Evolutionary conservation across 2,329 filamentous ascomycete species (phyloP).

Genomic region (Penicillium verrucosum): DNA sequence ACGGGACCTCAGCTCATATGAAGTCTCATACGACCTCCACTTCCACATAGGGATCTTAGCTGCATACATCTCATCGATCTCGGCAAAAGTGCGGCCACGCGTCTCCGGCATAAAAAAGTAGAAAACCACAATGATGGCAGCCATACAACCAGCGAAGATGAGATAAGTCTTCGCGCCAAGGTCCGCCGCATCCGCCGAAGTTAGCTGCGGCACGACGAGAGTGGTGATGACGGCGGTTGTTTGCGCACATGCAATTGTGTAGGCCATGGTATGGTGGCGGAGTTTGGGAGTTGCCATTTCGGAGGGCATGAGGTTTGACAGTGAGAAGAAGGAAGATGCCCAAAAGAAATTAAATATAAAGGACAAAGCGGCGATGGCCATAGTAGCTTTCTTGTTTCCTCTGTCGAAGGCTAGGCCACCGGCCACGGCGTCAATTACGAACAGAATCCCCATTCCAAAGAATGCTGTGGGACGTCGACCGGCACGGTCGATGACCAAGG

Average conservation of each 20-base stretch:
- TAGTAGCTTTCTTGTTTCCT: conserved; percentile 20
- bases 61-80: conserved; percentile 37
- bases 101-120: conserved; percentile 34
- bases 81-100: conserved; percentile 30
- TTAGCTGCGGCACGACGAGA: conserved; percentile 37
- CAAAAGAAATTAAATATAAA: conserved; percentile 42
- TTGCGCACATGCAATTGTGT: conserved; percentile 35
- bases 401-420: conserved; percentile 34
- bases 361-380: conserved; percentile 32
- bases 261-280: conserved; percentile 39
- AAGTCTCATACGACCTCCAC: conserved; percentile 31
- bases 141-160: conserved; percentile 35
- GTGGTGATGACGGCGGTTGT: conserved; percentile 41
- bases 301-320: conserved; percentile 34
- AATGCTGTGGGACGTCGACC: conserved; percentile 38
- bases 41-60: conserved; percentile 32
- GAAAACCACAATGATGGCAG: conserved; percentile 27
- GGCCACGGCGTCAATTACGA: conserved; percentile 34
- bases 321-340: conserved; percentile 37
- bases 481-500: conserved; percentile 34
- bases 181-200: conserved; percentile 31
- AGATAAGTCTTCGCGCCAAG: conserved; percentile 36
- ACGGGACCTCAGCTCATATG: conserved; percentile 16
- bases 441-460: conserved; percentile 33
- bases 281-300: conserved; percentile 38